Conservation (phyloP, 352 stramenopile genomes). For the Nannochloropsis limnetica region DNA sequence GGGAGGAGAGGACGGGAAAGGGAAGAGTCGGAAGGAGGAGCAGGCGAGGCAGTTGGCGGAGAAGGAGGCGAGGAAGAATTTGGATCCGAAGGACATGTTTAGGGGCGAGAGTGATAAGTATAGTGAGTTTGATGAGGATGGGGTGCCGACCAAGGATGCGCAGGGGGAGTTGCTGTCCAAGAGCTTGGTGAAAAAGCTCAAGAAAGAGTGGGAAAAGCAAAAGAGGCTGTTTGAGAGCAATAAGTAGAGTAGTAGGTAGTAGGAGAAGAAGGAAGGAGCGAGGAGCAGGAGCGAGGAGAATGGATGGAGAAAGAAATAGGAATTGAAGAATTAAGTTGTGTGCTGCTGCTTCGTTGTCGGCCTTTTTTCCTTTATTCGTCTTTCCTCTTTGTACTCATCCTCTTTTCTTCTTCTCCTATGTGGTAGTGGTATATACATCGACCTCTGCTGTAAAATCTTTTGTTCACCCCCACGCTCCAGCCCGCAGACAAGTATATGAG, state of each 20-base stretch:
- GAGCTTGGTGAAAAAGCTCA: conserved; percentile 88
- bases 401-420: neutral
- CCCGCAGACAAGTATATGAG: too few species aligned
- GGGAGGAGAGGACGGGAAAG: conserved; percentile 34
- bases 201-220: conserved; percentile 91
- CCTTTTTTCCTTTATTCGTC: neutral
- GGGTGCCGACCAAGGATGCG: conserved; percentile 83
- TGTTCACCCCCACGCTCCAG: neutral
- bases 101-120: conserved; percentile 54
- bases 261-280: neutral
- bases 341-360: neutral
- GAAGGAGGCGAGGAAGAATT: conserved; percentile 82
- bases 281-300: neutral
- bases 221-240: conserved; percentile 67
- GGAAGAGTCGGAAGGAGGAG: conserved; percentile 57
- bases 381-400: neutral
- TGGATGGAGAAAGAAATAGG: neutral
- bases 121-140: conserved; percentile 70
- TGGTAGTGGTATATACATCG: neutral
- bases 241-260: too few species aligned
- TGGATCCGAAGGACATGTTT: conserved; percentile 61
- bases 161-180: conserved; percentile 85
- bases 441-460: neutral
- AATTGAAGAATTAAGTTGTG: neutral
- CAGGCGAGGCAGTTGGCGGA: conserved; percentile 68